Base-by-base conservation (phyloP, 768 basidiomycete genomes). In the Tulasnella sp. region DNA sequence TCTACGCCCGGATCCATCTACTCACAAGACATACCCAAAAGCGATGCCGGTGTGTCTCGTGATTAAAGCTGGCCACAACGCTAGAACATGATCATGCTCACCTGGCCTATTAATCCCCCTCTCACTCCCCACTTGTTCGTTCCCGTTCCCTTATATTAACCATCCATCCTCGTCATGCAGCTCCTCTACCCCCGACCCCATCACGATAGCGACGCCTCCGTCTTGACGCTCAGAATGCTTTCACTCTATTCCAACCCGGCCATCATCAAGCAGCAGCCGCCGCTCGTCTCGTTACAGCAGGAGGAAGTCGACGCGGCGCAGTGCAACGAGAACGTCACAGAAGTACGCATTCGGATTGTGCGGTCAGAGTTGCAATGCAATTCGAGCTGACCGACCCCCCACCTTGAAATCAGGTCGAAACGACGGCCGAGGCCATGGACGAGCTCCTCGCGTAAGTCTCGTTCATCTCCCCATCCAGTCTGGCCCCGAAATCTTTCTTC, bases 161-260 rank as follows among this genome's bases (percentile, higher is more conserved):
- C 29, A 20, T 73, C n/a, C 42, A 73, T 73, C 13, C 4, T 35
- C 29, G 15, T 32, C 32, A 32, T 23, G 23, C 18, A 71, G 77
- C 77, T 77, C 77, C 77, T 77, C 77, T 76, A 76, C 40, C 71
- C 71, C 39, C 46, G 69, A 39, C 70, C 51, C 16, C 69, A 67
- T 40, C 35, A 73, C 69, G 44, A 73, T 26, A 70, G 48, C 57
- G 55, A 67, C 55, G 48, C 69, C n/a, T 35, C 70, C 77, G 70
- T 44, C 77, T 48, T 40, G 26, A 70, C 71, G 10, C 77, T 73
- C 71, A 76, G 20, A 44, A 77, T 77, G 77, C 61, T 77, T 61
- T 77, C 75, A 11, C 42, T 70, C 71, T 73, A 73, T 18, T 71
- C 77, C 48, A 37, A 46, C 29, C 29, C 75, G 3, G 13, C 75